Evolutionary conservation across 768 basidiomycete species (phyloP).

Genomic region (Amanita polypyramis): DNA sequence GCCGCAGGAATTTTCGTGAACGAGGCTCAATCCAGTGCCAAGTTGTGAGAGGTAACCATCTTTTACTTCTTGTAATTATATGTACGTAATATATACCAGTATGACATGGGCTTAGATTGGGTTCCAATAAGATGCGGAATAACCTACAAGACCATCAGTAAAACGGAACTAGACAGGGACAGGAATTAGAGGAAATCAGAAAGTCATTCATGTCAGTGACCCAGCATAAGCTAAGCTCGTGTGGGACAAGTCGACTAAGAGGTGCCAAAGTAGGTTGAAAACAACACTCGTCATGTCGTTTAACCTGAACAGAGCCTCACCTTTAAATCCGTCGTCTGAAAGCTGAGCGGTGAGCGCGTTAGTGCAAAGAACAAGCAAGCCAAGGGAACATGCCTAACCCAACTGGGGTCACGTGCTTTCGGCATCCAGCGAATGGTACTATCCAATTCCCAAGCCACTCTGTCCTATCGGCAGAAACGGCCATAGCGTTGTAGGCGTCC

Average conservation of each 20-base stretch:
- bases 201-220: conserved; percentile 80
- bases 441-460: conserved; percentile 19
- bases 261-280: conserved; percentile 70
- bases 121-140: neutral
- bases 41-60: neutral
- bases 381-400: too few species aligned
- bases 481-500: neutral
- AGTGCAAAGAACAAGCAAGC: too few species aligned
- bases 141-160: neutral
- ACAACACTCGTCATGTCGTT: conserved; percentile 71
- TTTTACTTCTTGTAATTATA: neutral
- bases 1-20: conserved; percentile 76
- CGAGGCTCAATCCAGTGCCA: conserved; percentile 26
- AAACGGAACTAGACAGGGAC: neutral
- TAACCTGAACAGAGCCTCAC: neutral
- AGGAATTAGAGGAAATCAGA: conserved; percentile 48
- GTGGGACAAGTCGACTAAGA: conserved; percentile 75
- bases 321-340: neutral
- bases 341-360: too few species aligned
- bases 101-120: neutral
- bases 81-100: neutral
- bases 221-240: conserved; percentile 21
- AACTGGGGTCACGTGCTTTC: conserved; percentile 10
- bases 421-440: conserved; percentile 18
- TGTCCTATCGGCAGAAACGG: neutral